A percentile compares a stretch with the other conserved stretches of the same genome.
phyloP scores from a whole-genome alignment of 1,284 basidiomycete species.

The Macrocystidia cucumis region DNA sequence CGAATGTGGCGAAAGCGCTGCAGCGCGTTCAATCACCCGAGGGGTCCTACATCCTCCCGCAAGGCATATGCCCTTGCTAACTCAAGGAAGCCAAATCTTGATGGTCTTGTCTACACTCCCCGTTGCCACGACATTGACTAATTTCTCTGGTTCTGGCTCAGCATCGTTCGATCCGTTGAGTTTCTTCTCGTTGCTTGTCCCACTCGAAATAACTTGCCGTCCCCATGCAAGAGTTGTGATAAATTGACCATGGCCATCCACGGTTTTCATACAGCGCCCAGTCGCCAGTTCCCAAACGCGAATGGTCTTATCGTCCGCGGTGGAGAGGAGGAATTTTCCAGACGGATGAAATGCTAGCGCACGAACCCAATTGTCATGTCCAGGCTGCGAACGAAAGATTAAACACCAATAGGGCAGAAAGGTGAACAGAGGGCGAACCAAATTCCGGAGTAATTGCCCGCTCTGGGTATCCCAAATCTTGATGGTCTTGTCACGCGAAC shows the following conservation, averaged over 20 bases:
- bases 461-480: conserved; percentile 79
- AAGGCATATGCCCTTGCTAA: conserved; percentile 1
- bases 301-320: conserved; percentile 88
- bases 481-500: conserved; percentile 84
- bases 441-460: conserved; percentile 48
- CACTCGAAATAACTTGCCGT: conserved; percentile 35
- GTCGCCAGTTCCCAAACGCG: conserved; percentile 84
- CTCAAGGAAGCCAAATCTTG: conserved; percentile 54
- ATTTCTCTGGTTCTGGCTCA: conserved; percentile 39
- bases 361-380: conserved; percentile 84
- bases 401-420: background rate
- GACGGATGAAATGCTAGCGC: conserved; percentile 80
- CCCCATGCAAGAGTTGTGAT: conserved; percentile 82
- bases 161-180: conserved; percentile 22
- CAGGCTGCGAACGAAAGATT: conserved; percentile 34
- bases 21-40: too few relatives aligned
- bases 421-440: conserved; percentile 19
- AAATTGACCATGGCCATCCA: conserved; percentile 86
- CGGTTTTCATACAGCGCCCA: conserved; percentile 73
- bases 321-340: conserved; percentile 82
- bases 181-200: conserved; percentile 19
- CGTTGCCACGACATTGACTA: conserved; percentile 77
- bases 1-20: background rate
- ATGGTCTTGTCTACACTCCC: conserved; percentile 73
- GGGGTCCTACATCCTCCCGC: conserved; percentile 1